These are phyloP conservation scores for Cladobotryum protrusum DNA, from an alignment of 2,329 filamentous ascomycete species.

Conservation along the genomic window DNA sequence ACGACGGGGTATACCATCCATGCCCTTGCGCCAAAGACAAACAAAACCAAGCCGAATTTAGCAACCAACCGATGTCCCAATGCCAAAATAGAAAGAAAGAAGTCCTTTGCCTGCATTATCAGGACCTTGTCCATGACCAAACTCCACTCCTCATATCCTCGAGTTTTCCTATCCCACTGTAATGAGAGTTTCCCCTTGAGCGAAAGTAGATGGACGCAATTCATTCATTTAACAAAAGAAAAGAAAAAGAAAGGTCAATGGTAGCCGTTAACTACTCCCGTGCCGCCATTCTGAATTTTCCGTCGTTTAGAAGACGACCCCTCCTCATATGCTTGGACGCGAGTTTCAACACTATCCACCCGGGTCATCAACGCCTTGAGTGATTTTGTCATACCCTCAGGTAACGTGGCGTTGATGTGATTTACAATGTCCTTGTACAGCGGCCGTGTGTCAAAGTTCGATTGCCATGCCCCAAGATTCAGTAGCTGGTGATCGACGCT, in stretches of 20 bases:
- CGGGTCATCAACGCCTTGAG: conserved; percentile 13
- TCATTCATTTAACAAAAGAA: too few relatives aligned
- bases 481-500: conserved; percentile 17
- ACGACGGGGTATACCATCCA: too few relatives aligned
- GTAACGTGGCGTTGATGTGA: conserved; percentile 27
- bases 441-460: conserved; percentile 40
- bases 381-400: conserved; percentile 15
- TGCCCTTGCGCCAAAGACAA: too few relatives aligned
- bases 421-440: conserved; percentile 36
- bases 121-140: too few relatives aligned
- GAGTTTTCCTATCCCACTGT: too few relatives aligned
- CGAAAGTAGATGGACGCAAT: too few relatives aligned
- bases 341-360: neutral
- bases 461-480: conserved; percentile 41
- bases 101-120: too few relatives aligned
- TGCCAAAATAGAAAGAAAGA: too few relatives aligned
- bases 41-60: too few relatives aligned
- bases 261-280: conserved; percentile 1
- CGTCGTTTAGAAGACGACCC: conserved; percentile 4
- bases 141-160: too few relatives aligned
- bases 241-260: neutral
- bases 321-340: neutral
- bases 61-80: too few relatives aligned
- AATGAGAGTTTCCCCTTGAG: too few relatives aligned
- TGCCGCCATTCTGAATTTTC: conserved; percentile 2